Percentiles rank a stretch among this genome's conserved stretches.
Conservation (phyloP, 768 basidiomycete species). For the Lactarius sanguifluus region DNA sequence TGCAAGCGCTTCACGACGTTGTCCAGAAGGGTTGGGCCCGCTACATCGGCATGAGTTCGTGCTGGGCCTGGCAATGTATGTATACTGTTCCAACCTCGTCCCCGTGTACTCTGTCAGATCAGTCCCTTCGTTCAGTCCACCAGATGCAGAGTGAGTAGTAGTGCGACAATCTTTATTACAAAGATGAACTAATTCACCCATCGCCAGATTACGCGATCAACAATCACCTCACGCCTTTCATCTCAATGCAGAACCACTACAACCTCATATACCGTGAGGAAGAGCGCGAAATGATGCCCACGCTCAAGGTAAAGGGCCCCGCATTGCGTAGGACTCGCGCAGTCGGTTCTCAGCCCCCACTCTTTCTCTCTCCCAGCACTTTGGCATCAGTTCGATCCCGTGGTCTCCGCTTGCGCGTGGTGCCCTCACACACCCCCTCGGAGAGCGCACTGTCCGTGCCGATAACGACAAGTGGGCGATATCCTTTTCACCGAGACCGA, state of each 20-base stretch:
- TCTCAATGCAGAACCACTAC: conserved; percentile 50
- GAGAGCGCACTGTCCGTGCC: conserved; percentile 27
- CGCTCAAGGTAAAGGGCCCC: conserved; percentile 30
- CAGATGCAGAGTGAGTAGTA: conserved; percentile 33
- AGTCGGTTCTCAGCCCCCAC: not conserved
- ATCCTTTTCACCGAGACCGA: not conserved
- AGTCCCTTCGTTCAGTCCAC: conserved; percentile 28
- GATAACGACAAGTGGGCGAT: conserved; percentile 35
- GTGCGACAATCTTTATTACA: not conserved
- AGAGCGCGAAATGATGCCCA: conserved; percentile 40
- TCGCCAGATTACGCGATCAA: conserved; percentile 34
- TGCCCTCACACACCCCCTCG: conserved; percentile 33
- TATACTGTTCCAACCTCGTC: conserved; percentile 10
- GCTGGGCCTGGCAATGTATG: conserved; percentile 37
- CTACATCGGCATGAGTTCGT: conserved; percentile 40
- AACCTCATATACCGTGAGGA: conserved; percentile 47
- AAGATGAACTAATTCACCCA: not conserved
- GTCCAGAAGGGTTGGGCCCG: conserved; percentile 43
- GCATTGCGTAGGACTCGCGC: not conserved
- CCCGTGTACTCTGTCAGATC: not conserved
- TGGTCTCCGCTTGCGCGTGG: conserved; percentile 42
- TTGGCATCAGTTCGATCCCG: conserved; percentile 43
- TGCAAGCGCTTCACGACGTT: conserved; percentile 47
- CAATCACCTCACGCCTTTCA: conserved; percentile 42
- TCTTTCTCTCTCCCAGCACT: conserved; percentile 25